Base-by-base conservation (phyloP, 192 early-diverging fungal genomes). In the Gryganskiella cystojenkinii region DNA sequence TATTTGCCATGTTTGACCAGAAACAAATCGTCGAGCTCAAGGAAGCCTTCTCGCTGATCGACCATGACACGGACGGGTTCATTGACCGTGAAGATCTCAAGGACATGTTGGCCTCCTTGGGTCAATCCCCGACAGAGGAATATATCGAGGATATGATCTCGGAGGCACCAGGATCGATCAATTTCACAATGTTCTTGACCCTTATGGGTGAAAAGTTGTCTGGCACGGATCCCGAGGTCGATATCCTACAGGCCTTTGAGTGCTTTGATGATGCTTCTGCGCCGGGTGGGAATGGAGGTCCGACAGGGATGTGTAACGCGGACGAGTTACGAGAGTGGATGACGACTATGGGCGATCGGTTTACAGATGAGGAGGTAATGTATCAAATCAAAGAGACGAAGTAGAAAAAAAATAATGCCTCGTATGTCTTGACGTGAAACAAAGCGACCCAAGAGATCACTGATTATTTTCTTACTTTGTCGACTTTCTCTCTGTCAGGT, bases 1-100 rank as follows among this genome's bases (percentile, higher is more conserved):
- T 97, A 20, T 99, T 99, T 85, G 95, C 94, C 45, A 96, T 98
- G 87, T 99, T 99, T 86, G 95, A 96, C 80, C 94, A 95, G 61
- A 87, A 93, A 61, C 96, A 98, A 79, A 96, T 99, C 57, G 92
- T 91, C 44, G 95, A 98, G 72, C 95, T 98, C 85, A 97, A 96
- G 71, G 95, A 99, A 76, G 95, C 95, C 35, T 99, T 99, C 83
- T 92, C 90, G 20, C 92, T 98, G 67, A 95, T 98, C 73, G 97
- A 98, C 78, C 91, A 96, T 81, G 94, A 98, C 72, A 87, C 85
- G 2, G 96, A 99, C 83, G 95, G 92, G 14, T 92, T 96, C 61
- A 84, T 99, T 25, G 95, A 96, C 86, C 88, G 87, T 40, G 95
- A 97, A 43, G 97, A 98, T 84, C 80, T 99, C 50, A 92, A 95